Percentiles rank a stretch among this genome's conserved stretches.
Conservation (phyloP, 2,329 filamentous ascomycete species). For the Nothomitra cinnamomea region DNA sequence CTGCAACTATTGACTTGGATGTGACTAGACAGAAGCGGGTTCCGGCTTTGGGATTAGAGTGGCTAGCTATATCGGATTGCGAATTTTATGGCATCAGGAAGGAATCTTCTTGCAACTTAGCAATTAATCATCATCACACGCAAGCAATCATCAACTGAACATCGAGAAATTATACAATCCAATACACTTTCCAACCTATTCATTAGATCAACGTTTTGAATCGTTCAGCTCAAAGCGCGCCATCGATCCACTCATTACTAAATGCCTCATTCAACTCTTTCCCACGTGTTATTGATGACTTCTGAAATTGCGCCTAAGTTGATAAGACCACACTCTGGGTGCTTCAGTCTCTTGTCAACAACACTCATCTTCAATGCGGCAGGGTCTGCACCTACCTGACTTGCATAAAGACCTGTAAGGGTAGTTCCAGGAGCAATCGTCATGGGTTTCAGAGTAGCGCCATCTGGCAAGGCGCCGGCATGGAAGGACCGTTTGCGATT, state of each 20-base stretch:
- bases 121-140: background rate
- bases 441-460: background rate
- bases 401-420: constrained; percentile 6
- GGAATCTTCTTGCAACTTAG: background rate
- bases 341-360: constrained; percentile 1
- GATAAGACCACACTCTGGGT: constrained; percentile 4
- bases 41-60: background rate
- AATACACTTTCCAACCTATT: constrained; percentile 1
- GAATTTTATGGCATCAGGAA: background rate
- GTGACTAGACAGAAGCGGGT: background rate
- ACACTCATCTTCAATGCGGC: background rate
- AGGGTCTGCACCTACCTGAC: constrained; percentile 1
- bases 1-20: no score
- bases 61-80: background rate
- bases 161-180: background rate
- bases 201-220: constrained; percentile 1
- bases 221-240: background rate
- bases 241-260: background rate
- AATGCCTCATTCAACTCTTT: background rate
- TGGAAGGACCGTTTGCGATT: constrained; percentile 4
- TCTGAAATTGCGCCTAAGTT: constrained; percentile 6
- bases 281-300: background rate
- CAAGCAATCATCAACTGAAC: background rate
- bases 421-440: constrained; percentile 6
- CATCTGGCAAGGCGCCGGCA: constrained; percentile 1